Evolutionary conservation across 2,329 filamentous ascomycete species (phyloP), one percentile per base, ranked within the genome.

Genomic region (Aureobasidium musti): DNA sequence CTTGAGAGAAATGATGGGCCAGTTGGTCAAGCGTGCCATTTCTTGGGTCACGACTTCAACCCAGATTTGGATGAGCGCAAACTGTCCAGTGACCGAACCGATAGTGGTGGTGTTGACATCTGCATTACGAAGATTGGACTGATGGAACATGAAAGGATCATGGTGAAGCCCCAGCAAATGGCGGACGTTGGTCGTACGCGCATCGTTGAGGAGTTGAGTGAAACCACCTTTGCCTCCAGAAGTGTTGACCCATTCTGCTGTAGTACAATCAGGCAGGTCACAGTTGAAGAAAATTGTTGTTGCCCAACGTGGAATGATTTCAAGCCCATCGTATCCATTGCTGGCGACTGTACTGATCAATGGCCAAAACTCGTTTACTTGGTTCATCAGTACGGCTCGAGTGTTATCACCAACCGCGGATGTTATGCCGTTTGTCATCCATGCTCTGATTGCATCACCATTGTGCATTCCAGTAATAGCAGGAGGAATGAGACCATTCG

Each of bases 231-330:
- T 77, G 50, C 84, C 84, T 28, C 73, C 81, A 4, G 84, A 85
- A 1, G 85, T 88, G 64, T 83, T 79, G 59, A 85, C 85, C 86
- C 86, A 88, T 73, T 88, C 86, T 57, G 82, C 76, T 21, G 82
- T 73, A 0, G 85, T 87, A 73, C 86, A 88, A 26, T 75, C 78
- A 2, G 84, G 79, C 19, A 80, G 81, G 72, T 86, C 82, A 74
- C 86, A 88, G 76, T 88, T 87, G 79, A 86, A 88, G 77, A 87
- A 88, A 68, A 88, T 87, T 49, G 83, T 82, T 3, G 84, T 85
- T 0, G 86, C 83, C 82, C 82, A 88, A 53, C 86, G 83, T 5
- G 84, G 85, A 72, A 86, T 83, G 59, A 88, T 80, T 67, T 81
- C 80, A 47, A 87, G 78, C 1, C 86, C 86, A 49, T 76, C 82